Evolutionary conservation across 1,139 yeast genomes (phyloP).

Genomic region (Nakaseomyces glabratus): DNA sequence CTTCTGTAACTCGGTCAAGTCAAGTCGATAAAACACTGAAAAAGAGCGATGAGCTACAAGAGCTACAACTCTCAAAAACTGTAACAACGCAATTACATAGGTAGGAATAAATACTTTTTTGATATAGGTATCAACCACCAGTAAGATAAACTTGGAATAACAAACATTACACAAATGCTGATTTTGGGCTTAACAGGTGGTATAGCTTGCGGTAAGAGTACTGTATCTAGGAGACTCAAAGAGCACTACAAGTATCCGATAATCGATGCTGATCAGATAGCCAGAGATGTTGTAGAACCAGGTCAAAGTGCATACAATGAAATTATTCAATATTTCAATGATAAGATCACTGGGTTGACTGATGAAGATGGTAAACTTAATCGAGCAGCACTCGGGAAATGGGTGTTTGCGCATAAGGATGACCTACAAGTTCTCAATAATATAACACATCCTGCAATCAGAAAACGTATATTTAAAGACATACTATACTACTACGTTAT

Average conservation of each 20-base stretch:
- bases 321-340: slow-evolving; percentile 52
- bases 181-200: slow-evolving; percentile 94
- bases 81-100: too few species aligned
- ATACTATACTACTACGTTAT: slow-evolving; percentile 49
- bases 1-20: too few species aligned
- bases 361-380: slow-evolving; percentile 46
- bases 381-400: slow-evolving; percentile 65
- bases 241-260: slow-evolving; percentile 48
- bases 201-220: slow-evolving; percentile 90
- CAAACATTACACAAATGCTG: slow-evolving; percentile 47
- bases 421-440: slow-evolving; percentile 53
- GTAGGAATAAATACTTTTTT: too few species aligned
- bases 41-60: too few species aligned
- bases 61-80: too few species aligned
- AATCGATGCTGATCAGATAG: slow-evolving; percentile 86
- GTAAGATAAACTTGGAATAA: not conserved
- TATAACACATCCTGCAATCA: slow-evolving; percentile 86
- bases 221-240: slow-evolving; percentile 58
- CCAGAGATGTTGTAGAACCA: slow-evolving; percentile 76
- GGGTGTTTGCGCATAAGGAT: slow-evolving; percentile 61
- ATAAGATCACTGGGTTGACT: slow-evolving; percentile 48
- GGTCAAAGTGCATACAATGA: slow-evolving; percentile 61
- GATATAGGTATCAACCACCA: not conserved
- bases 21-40: too few species aligned
- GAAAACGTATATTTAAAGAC: slow-evolving; percentile 53